Percentiles rank a stretch among this genome's conserved stretches.
These are phyloP conservation scores for Cyberlindnera bimundalis DNA, from an alignment of 805 yeast genomes.

Conservation along the genomic window DNA sequence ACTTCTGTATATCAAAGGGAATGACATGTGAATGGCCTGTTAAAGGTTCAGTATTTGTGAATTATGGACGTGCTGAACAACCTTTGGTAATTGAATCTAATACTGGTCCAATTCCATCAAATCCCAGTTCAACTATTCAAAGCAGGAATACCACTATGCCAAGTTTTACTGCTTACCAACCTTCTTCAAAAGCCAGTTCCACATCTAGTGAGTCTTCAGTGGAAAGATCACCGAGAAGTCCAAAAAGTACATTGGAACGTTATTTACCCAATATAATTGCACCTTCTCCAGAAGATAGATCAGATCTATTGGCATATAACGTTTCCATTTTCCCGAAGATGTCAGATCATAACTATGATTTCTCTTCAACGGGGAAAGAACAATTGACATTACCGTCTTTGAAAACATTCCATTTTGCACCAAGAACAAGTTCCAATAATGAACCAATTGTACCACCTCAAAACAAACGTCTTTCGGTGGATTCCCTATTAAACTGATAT, in stretches of 20 bases:
- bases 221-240: slow-evolving; percentile 3
- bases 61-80: slow-evolving; percentile 3
- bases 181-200: not conserved
- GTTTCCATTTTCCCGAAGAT: too few species aligned
- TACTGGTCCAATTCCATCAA: not conserved
- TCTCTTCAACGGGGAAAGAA: not conserved
- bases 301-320: too few species aligned
- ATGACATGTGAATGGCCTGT: slow-evolving; percentile 19
- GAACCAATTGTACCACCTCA: too few species aligned
- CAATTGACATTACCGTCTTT: slow-evolving; percentile 9
- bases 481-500: slow-evolving; percentile 13
- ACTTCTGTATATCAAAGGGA: slow-evolving; percentile 14
- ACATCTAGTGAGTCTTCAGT: slow-evolving; percentile 1
- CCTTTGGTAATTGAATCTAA: not conserved
- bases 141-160: not conserved
- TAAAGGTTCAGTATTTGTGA: slow-evolving; percentile 17
- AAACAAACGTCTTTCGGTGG: slow-evolving; percentile 16
- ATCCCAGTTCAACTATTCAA: not conserved
- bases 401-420: slow-evolving; percentile 12
- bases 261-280: too few species aligned
- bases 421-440: too few species aligned
- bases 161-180: not conserved
- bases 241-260: not conserved
- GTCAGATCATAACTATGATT: too few species aligned
- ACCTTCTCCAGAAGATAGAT: not conserved